A percentile compares a stretch with the other conserved stretches of the same genome.
phyloP scores from a whole-genome alignment of 106 monocot species.

The Allium fistulosum region DNA sequence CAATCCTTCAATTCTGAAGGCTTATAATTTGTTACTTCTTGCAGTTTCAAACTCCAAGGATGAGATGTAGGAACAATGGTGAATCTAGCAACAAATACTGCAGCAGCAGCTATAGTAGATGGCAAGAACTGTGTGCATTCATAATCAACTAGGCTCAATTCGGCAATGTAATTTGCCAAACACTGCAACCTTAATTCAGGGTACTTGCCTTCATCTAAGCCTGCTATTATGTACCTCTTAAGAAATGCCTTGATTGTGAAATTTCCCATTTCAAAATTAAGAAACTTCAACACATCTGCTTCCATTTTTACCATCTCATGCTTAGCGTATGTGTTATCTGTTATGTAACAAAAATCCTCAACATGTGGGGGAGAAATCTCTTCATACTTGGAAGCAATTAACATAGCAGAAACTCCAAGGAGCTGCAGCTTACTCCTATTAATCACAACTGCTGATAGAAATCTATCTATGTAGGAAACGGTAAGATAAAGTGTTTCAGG shows the following conservation, averaged over 20 bases:
- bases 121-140: slow-evolving; percentile 46
- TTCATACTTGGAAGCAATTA: slow-evolving; percentile 82
- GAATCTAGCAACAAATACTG: slow-evolving; percentile 58
- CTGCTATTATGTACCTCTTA: slow-evolving; percentile 22
- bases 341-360: slow-evolving; percentile 71
- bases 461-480: not conserved
- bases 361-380: slow-evolving; percentile 65
- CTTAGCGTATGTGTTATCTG: slow-evolving; percentile 62
- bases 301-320: slow-evolving; percentile 64
- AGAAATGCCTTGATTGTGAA: slow-evolving; percentile 79
- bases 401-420: slow-evolving; percentile 73
- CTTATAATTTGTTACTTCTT: slow-evolving; percentile 24
- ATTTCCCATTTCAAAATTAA: slow-evolving; percentile 86
- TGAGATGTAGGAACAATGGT: slow-evolving; percentile 27
- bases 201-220: slow-evolving; percentile 14
- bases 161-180: slow-evolving; percentile 53
- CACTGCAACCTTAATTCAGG: slow-evolving; percentile 35
- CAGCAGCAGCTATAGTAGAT: slow-evolving; percentile 52
- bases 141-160: slow-evolving; percentile 58
- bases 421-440: slow-evolving; percentile 52
- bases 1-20: slow-evolving; percentile 44
- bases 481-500: not conserved
- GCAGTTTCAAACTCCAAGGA: slow-evolving; percentile 34
- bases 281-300: slow-evolving; percentile 37
- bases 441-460: not conserved